Conservation (phyloP, 2,329 filamentous ascomycete species). For the Pyrenophora graminea region DNA sequence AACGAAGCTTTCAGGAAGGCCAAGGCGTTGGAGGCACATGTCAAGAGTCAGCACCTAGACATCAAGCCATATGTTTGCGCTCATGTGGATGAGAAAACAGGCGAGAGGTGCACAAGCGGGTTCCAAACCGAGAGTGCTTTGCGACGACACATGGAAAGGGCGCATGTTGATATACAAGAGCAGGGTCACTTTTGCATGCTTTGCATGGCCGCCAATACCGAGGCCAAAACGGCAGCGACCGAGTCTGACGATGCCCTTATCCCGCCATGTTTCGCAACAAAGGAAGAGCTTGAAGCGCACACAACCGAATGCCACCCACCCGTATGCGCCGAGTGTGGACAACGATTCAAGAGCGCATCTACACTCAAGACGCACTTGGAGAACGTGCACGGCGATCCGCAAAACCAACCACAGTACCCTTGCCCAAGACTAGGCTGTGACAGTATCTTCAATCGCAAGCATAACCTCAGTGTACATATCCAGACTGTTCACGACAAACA, state of each 20-base stretch:
- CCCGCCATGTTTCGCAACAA: slow-evolving; percentile 65
- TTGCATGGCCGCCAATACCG: slow-evolving; percentile 56
- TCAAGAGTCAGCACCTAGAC: slow-evolving; percentile 74
- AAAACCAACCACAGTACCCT: slow-evolving; percentile 55
- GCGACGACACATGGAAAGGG: slow-evolving; percentile 69
- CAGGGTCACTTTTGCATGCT: slow-evolving; percentile 74
- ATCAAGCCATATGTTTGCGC: slow-evolving; percentile 73
- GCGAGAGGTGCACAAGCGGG: slow-evolving; percentile 64
- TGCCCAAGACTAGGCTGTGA: slow-evolving; percentile 72
- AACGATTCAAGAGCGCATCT: slow-evolving; percentile 61
- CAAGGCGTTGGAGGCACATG: slow-evolving; percentile 81
- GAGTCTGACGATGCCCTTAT: not conserved
- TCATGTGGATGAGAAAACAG: slow-evolving; percentile 58
- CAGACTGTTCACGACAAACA: slow-evolving; percentile 75
- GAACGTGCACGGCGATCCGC: slow-evolving; percentile 62
- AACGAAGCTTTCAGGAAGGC: slow-evolving; percentile 83
- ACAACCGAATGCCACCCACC: slow-evolving; percentile 72
- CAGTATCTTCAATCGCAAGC: slow-evolving; percentile 78
- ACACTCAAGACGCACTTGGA: slow-evolving; percentile 72
- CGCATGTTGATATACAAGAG: slow-evolving; percentile 64
- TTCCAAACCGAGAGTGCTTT: slow-evolving; percentile 77
- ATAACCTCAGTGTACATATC: slow-evolving; percentile 82
- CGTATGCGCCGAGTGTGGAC: slow-evolving; percentile 74
- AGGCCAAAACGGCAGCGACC: slow-evolving; percentile 36
- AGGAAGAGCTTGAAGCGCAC: slow-evolving; percentile 72